Percentiles rank a stretch among this genome's conserved stretches.
Conservation (phyloP, 2,329 filamentous ascomycete species). For the Hymenoscyphus occultus region DNA sequence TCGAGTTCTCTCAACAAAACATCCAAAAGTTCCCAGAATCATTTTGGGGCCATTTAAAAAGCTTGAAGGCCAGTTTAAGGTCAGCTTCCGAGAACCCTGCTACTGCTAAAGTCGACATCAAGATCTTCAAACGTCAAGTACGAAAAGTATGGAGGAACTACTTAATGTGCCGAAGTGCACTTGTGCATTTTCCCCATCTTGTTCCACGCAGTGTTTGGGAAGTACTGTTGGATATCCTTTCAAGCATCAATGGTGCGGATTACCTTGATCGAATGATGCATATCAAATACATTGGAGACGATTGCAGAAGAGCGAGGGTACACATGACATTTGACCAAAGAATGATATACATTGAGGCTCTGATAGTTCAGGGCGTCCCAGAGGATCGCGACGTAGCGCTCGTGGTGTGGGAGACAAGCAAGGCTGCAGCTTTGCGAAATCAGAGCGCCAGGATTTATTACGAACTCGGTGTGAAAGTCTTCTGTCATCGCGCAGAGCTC, state of each 20-base stretch:
- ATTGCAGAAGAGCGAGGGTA: slow-evolving; percentile 60
- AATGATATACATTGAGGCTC: slow-evolving; percentile 65
- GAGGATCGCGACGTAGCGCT: slow-evolving; percentile 43
- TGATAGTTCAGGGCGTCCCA: slow-evolving; percentile 57
- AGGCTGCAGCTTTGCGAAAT: slow-evolving; percentile 39
- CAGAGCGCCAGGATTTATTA: slow-evolving; percentile 46
- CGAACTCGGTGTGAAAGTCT: slow-evolving; percentile 65
- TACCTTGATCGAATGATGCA: slow-evolving; percentile 58
- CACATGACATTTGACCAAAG: slow-evolving; percentile 55
- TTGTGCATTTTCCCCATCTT: slow-evolving; percentile 47
- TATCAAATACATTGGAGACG: slow-evolving; percentile 59
- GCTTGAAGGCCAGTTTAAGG: background rate
- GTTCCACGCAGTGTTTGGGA: slow-evolving; percentile 62
- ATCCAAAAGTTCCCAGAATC: slow-evolving; percentile 29
- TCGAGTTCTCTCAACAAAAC: background rate
- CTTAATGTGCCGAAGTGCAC: slow-evolving; percentile 45
- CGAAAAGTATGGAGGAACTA: slow-evolving; percentile 48
- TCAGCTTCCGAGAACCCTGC: background rate
- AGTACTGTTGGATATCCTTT: slow-evolving; percentile 62
- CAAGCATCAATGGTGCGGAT: slow-evolving; percentile 43
- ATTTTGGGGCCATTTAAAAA: background rate
- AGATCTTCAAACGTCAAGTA: slow-evolving; percentile 16
- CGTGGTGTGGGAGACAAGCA: slow-evolving; percentile 36
- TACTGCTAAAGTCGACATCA: slow-evolving; percentile 5
- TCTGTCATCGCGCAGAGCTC: slow-evolving; percentile 55